Percentiles rank a stretch among this genome's conserved stretches.
These are phyloP conservation scores for Periconia macrospinosa DNA, from an alignment of 2,329 filamentous ascomycete genomes.

Conservation along the genomic window DNA sequence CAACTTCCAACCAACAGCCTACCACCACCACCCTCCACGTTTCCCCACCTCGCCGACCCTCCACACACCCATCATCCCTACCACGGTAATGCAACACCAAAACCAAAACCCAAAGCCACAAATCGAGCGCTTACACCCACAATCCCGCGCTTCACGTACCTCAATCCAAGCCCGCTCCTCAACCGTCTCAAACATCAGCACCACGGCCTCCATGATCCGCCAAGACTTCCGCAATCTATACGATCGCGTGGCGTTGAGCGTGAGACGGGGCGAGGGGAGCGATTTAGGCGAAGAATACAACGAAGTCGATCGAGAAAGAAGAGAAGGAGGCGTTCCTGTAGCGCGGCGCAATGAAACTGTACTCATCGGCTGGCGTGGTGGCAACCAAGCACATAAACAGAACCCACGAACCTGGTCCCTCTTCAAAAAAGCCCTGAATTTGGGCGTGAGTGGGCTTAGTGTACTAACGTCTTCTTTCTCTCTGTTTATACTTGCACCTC, in stretches of 20 bases:
- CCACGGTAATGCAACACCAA: too few species aligned
- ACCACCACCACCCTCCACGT: too few species aligned
- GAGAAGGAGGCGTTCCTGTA: too few species aligned
- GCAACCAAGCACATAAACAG: conserved; percentile 1
- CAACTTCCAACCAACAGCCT: too few species aligned
- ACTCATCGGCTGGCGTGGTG: neutral
- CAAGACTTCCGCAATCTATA: neutral
- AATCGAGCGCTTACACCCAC: too few species aligned
- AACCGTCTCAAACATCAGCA: neutral
- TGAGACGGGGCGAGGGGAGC: neutral
- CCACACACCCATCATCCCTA: too few species aligned
- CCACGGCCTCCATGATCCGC: neutral
- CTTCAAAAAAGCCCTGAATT: neutral
- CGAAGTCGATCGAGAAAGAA: too few species aligned
- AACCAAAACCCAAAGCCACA: too few species aligned
- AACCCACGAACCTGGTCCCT: conserved; percentile 1
- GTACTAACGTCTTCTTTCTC: neutral
- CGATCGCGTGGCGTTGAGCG: neutral
- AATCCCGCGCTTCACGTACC: too few species aligned
- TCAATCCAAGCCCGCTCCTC: neutral
- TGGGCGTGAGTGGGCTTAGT: neutral
- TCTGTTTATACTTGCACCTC: neutral
- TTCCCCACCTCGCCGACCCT: too few species aligned
- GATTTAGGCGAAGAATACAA: too few species aligned
- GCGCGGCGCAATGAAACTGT: neutral